Percentiles rank a stretch among this genome's conserved stretches.
Conservation (phyloP, 106 monocot species). For the Acorus calamus region DNA sequence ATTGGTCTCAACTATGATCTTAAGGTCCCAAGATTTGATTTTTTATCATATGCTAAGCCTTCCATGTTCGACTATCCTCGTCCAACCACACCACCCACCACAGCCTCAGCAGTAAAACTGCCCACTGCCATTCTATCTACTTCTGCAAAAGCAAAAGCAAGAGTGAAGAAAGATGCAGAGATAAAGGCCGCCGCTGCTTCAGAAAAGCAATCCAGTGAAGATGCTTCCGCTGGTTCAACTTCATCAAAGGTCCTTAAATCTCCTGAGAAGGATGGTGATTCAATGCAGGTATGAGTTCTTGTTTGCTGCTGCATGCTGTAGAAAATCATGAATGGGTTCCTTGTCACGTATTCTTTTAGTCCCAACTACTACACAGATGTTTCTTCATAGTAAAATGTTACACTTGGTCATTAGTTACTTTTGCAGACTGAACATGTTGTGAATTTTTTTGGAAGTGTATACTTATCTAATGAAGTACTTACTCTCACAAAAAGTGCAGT, state of each 20-base stretch:
- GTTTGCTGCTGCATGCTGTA: background rate
- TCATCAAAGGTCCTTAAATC: conserved; percentile 41
- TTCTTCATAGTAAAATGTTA: no score
- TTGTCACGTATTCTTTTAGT: no score
- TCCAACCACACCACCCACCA: conserved; percentile 51
- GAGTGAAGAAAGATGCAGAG: conserved; percentile 92
- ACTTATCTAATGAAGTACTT: no score
- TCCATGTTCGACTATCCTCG: conserved; percentile 94
- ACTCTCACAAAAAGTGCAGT: no score
- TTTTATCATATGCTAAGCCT: conserved; percentile 86
- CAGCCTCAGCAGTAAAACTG: conserved; percentile 61
- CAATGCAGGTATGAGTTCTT: conserved; percentile 54
- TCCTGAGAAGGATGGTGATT: conserved; percentile 58
- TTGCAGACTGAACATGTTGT: no score
- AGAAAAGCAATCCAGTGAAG: conserved; percentile 36
- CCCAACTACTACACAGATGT: no score
- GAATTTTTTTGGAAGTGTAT: no score
- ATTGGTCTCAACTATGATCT: conserved; percentile 93
- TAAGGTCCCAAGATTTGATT: conserved; percentile 96
- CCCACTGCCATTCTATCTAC: conserved; percentile 92
- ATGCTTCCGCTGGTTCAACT: conserved; percentile 17
- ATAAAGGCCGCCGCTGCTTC: conserved; percentile 27
- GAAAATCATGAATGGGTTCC: no score
- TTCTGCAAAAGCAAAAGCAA: conserved; percentile 78
- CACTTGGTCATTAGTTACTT: no score